Evolutionary conservation across 495 filamentous ascomycete genomes (phyloP).

Genomic region (Copromyces sp.): DNA sequence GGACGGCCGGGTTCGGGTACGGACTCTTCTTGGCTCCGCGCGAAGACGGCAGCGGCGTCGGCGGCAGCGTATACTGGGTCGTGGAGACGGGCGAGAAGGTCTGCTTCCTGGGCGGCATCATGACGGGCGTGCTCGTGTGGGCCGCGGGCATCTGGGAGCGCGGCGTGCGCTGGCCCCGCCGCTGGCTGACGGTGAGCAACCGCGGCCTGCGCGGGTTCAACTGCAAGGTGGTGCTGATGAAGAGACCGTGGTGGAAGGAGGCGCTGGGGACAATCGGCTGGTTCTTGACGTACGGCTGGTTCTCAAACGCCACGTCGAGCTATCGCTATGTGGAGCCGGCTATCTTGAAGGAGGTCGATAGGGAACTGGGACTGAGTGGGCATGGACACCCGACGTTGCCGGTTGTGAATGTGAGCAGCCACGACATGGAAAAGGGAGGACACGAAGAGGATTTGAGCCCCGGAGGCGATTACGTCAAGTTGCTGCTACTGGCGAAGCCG

Average conservation of each 20-base stretch:
- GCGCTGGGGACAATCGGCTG: conserved; percentile 57
- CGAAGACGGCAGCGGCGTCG: conserved; percentile 81
- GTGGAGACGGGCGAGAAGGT: conserved; percentile 82
- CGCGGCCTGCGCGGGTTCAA: conserved; percentile 85
- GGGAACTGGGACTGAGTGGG: conserved; percentile 28
- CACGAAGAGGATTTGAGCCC: conserved; percentile 79
- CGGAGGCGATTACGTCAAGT: conserved; percentile 83
- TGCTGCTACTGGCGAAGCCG: conserved; percentile 84
- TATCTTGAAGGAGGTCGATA: conserved; percentile 40
- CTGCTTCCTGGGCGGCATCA: conserved; percentile 73
- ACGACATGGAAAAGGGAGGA: conserved; percentile 43
- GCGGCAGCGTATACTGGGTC: conserved; percentile 92
- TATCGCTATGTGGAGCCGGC: conserved; percentile 57
- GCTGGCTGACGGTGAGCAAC: conserved; percentile 82
- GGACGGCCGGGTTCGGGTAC: conserved; percentile 77
- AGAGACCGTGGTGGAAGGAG: conserved; percentile 74
- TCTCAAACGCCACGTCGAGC: conserved; percentile 51
- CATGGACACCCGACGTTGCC: conserved; percentile 27
- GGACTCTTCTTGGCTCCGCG: conserved; percentile 79
- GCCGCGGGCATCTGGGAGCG: conserved; percentile 91
- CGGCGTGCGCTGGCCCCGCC: conserved; percentile 85
- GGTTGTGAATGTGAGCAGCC: conserved; percentile 25
- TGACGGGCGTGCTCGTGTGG: conserved; percentile 78
- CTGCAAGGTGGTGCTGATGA: conserved; percentile 84
- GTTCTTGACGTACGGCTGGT: conserved; percentile 64